phyloP scores from a whole-genome alignment of 1,139 yeast genomes.

The Blastobotrys elegans region DNA sequence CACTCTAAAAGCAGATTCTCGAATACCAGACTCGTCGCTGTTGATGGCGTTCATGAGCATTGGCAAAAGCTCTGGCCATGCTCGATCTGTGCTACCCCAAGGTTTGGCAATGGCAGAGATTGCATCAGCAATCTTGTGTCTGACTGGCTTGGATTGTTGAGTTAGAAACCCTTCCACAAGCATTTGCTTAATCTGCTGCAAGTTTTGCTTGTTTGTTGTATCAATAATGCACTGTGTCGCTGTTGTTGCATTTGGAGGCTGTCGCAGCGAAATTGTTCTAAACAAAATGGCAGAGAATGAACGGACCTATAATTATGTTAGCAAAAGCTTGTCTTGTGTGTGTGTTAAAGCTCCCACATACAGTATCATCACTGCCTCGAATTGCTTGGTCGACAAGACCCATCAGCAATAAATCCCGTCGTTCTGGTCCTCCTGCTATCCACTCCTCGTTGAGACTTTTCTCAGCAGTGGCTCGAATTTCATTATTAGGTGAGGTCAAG shows the following conservation, averaged over 20 bases:
- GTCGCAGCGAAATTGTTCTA: constrained; percentile 57
- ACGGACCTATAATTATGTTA: constrained; percentile 27
- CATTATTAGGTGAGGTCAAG: constrained; percentile 74
- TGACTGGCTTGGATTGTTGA: constrained; percentile 62
- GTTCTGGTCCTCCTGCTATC: constrained; percentile 44
- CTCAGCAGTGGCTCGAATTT: constrained; percentile 73
- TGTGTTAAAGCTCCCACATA: no score
- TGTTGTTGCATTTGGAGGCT: constrained; percentile 44
- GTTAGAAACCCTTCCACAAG: constrained; percentile 69
- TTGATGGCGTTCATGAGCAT: constrained; percentile 65
- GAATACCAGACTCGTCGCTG: constrained; percentile 59
- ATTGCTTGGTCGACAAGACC: constrained; percentile 82
- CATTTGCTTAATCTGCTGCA: constrained; percentile 56
- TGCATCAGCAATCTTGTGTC: constrained; percentile 92
- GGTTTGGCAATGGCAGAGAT: constrained; percentile 76
- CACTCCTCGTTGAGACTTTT: constrained; percentile 66
- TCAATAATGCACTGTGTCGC: constrained; percentile 49
- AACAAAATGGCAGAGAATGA: constrained; percentile 83
- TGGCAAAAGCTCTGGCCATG: constrained; percentile 78
- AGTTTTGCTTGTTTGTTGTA: constrained; percentile 53
- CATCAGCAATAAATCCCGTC: constrained; percentile 63
- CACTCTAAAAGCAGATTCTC: constrained; percentile 90
- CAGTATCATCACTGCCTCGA: constrained; percentile 49
- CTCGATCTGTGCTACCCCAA: constrained; percentile 37
- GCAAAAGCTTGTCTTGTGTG: background rate